Evolutionary conservation across 2,329 filamentous ascomycete genomes (phyloP).

Genomic region (Coniochaeta sp.): DNA sequence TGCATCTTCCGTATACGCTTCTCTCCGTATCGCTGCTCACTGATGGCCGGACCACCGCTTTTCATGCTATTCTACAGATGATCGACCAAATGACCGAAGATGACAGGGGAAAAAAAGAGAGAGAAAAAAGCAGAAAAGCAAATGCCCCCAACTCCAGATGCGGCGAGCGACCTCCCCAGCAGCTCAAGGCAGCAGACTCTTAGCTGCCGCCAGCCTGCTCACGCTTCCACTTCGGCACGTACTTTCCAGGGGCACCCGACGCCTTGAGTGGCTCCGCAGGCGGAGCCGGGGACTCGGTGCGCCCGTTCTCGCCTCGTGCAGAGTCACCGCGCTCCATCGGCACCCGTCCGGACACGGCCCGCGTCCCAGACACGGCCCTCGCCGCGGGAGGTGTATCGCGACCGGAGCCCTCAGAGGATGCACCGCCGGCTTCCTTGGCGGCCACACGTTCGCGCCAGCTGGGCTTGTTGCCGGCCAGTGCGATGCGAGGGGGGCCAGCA

Average conservation of each 20-base stretch:
- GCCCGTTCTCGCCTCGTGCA: conserved; percentile 31
- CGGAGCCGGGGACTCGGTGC: conserved; percentile 30
- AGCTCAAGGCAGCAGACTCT: conserved; percentile 3
- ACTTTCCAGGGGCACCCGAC: conserved; percentile 49
- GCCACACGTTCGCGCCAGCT: conserved; percentile 56
- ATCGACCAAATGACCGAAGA: conserved; percentile 7
- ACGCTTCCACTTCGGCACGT: conserved; percentile 39
- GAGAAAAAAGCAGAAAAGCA: neutral
- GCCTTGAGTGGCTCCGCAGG: conserved; percentile 42
- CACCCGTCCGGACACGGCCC: conserved; percentile 26
- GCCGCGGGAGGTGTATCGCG: conserved; percentile 14
- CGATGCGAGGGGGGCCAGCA: conserved; percentile 45
- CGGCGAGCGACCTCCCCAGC: neutral
- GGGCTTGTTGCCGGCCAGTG: conserved; percentile 42
- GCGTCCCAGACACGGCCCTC: conserved; percentile 22
- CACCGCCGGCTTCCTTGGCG: conserved; percentile 29
- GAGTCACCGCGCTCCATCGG: conserved; percentile 37
- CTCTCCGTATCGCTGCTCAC: neutral
- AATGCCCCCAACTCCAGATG: conserved; percentile 5
- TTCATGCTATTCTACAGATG: conserved; percentile 14
- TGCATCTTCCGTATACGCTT: neutral
- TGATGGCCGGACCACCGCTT: neutral
- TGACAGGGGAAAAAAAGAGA: conserved; percentile 3
- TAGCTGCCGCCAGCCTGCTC: conserved; percentile 13
- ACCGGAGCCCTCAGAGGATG: conserved; percentile 9